Evolutionary conservation across 305 asterid genomes (phyloP), one percentile per base, ranked within the genome.

Genomic region (Stenogyne calaminthoides): DNA sequence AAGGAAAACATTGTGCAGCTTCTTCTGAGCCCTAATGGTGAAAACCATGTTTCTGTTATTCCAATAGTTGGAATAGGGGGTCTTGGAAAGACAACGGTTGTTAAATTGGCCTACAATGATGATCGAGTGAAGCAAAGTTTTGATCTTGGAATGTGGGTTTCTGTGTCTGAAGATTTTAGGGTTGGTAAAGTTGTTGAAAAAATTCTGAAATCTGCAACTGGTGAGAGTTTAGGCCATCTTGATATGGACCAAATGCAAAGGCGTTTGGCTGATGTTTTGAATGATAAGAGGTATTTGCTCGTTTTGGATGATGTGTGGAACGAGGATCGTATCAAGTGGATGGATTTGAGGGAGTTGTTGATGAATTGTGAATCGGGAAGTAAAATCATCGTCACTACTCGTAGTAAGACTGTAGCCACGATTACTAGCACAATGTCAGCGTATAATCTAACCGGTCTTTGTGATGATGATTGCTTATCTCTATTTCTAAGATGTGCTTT

Each of bases 291-390:
- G 68, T 84, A 76, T 77, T 78, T 86, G 69, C 84, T 84, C 12
- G 91, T 84, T 32, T 65, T 84, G 80, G 89, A 86, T 65, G 85
- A 86, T 77, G 86, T 79, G 69, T 84, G 91, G 91, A 84, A 82
- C 36, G 85, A 80, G 59, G 87, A 86, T 78, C 84, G 80, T 14
- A 79, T 74, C 40, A 73, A 70, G 69, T 86, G 91, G 88, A 73
- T 52, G 67, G 84, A 82, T 73, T 69, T 84, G 78, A 65, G 62
- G 67, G 87, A 84, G 47, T 54, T 86, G 68, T 65, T 82, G 78
- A 77, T 69, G 83, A 82, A 73, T n/a, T 67, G 88, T 11, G 44
- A 61, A 49, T 15, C 63, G 1, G 86, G 85, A 19, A 82, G 87
- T 81, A 86, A 71, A 62, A 78, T 84, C 39, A 68, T 86, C 47